Evolutionary conservation across 805 yeast species (phyloP).

Genomic region (Clavispora vitiphila): DNA sequence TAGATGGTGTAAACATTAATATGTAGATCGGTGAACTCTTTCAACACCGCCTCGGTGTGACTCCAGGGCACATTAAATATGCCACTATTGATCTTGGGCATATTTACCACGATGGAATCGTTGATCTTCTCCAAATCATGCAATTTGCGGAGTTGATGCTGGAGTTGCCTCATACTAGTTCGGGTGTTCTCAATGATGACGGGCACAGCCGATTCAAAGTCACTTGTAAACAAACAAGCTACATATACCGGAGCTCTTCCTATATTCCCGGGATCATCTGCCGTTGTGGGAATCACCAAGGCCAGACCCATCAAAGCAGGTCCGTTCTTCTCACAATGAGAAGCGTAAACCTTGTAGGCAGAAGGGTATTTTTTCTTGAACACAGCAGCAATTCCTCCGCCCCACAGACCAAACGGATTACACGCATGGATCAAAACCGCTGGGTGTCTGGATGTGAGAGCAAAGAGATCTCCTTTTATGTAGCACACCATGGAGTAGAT

Average conservation of each 20-base stretch:
- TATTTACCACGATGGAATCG: slow-evolving; percentile 33
- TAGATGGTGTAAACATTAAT: slow-evolving; percentile 9
- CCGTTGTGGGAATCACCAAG: slow-evolving; percentile 35
- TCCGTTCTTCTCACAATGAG: slow-evolving; percentile 32
- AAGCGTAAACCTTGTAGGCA: slow-evolving; percentile 47
- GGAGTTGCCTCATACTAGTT: slow-evolving; percentile 24
- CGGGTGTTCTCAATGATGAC: slow-evolving; percentile 51
- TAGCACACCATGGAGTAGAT: slow-evolving; percentile 35
- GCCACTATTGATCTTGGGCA: slow-evolving; percentile 70
- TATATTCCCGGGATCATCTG: slow-evolving; percentile 26
- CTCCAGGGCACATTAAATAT: slow-evolving; percentile 79
- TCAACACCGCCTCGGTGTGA: slow-evolving; percentile 51
- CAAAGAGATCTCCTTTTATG: slow-evolving; percentile 55
- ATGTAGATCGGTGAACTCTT: slow-evolving; percentile 8
- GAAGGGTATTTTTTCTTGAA: slow-evolving; percentile 52
- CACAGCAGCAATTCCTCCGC: slow-evolving; percentile 72
- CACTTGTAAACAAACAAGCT: slow-evolving; percentile 74
- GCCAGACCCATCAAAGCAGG: slow-evolving; percentile 50
- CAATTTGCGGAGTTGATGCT: slow-evolving; percentile 1
- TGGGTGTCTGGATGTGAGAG: slow-evolving; percentile 23
- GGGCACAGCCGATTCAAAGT: slow-evolving; percentile 35
- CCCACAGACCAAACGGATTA: slow-evolving; percentile 77
- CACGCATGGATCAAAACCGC: slow-evolving; percentile 72
- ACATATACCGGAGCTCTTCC: slow-evolving; percentile 26
- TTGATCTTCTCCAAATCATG: slow-evolving; percentile 6